Evolutionary conservation across 2,329 filamentous ascomycete genomes (phyloP).

Genomic region (Neodidymelliopsis sp.): DNA sequence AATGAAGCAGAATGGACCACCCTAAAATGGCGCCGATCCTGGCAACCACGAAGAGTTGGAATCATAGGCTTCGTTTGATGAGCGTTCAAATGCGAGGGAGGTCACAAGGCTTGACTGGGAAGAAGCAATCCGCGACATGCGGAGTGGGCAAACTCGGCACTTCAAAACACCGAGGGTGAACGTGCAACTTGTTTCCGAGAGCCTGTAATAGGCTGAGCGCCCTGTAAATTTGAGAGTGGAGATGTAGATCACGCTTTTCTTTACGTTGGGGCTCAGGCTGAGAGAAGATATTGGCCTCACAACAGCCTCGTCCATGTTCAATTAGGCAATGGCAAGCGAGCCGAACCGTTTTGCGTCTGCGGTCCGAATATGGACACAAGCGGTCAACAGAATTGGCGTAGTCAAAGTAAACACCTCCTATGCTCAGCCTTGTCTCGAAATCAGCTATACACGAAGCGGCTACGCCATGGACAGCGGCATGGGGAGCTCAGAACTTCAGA

Average conservation of each 20-base stretch:
- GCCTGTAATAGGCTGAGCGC: no score
- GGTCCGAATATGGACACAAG: conserved; percentile 13
- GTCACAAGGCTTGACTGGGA: no score
- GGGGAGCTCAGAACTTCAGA: no score
- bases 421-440: conserved; percentile 7
- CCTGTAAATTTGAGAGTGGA: neutral
- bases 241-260: conserved; percentile 8
- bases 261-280: neutral
- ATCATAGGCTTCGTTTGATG: no score
- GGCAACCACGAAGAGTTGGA: no score
- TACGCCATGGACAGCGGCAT: no score
- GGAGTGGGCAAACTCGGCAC: no score
- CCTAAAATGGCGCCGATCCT: neutral
- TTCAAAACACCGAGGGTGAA: neutral
- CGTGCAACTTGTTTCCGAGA: no score
- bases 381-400: conserved; percentile 7
- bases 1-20: conserved; percentile 2
- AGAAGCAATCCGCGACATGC: no score
- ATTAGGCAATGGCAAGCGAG: conserved; percentile 15
- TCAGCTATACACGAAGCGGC: neutral
- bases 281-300: conserved; percentile 6
- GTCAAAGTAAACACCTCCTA: neutral
- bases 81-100: no score
- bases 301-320: conserved; percentile 9
- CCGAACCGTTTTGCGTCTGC: conserved; percentile 1